These are phyloP conservation scores for Talaromyces borbonicus DNA, from an alignment of 495 filamentous ascomycete species.

Conservation along the genomic window DNA sequence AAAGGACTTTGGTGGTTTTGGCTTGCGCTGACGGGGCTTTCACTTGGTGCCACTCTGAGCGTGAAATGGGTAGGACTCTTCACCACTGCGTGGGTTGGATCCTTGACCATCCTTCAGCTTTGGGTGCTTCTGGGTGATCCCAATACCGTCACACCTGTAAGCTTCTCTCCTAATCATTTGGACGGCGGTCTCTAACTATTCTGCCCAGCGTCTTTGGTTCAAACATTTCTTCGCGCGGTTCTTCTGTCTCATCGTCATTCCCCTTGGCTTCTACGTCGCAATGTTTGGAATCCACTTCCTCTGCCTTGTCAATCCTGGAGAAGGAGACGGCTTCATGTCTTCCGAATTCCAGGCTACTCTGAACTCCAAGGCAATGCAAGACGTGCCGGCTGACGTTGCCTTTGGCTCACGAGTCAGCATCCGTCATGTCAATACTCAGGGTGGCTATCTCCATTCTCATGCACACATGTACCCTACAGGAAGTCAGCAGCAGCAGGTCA, in stretches of 20 bases:
- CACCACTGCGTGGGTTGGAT: constrained; percentile 97
- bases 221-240: constrained; percentile 89
- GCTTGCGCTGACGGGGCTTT: constrained; percentile 77
- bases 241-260: constrained; percentile 89
- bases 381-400: constrained; percentile 84
- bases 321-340: constrained; percentile 98
- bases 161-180: constrained; percentile 8
- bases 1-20: constrained; percentile 94
- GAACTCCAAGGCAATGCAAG: constrained; percentile 92
- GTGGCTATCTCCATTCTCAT: constrained; percentile 95
- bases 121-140: constrained; percentile 90
- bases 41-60: constrained; percentile 83
- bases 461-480: constrained; percentile 94
- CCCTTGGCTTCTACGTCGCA: constrained; percentile 79
- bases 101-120: constrained; percentile 79
- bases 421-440: constrained; percentile 92
- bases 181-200: constrained; percentile 5
- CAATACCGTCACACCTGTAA: constrained; percentile 66
- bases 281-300: constrained; percentile 96
- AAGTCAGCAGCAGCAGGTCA: constrained; percentile 97
- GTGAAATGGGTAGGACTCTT: constrained; percentile 99
- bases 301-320: constrained; percentile 86
- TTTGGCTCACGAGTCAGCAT: constrained; percentile 79
- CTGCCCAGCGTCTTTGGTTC: constrained; percentile 63
- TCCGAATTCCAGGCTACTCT: constrained; percentile 97